Conservation (phyloP, 148 eudicot genomes). For the Polygonum maritimum region DNA sequence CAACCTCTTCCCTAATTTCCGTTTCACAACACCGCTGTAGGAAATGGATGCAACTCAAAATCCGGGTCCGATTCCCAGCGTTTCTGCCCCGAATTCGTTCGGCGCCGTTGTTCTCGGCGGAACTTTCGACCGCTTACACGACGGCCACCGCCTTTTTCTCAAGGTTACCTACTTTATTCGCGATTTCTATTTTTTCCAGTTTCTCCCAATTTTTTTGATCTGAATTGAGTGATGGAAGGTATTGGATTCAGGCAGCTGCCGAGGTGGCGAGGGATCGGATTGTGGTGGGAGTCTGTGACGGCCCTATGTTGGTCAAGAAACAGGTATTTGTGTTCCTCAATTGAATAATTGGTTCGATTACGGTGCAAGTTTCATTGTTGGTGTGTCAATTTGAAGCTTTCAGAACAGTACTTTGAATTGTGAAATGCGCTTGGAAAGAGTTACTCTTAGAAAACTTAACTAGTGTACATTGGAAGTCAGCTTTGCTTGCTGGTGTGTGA, state of each 20-base stretch:
- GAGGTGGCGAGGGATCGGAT: slow-evolving; percentile 63
- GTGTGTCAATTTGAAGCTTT: neutral
- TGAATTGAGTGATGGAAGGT: neutral
- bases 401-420: neutral
- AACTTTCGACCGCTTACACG: slow-evolving; percentile 89
- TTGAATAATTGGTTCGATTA: neutral
- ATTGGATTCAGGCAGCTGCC: slow-evolving; percentile 53
- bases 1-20: neutral
- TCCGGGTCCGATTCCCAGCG: slow-evolving; percentile 6
- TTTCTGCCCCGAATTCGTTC: slow-evolving; percentile 51
- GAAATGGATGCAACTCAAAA: slow-evolving; percentile 19
- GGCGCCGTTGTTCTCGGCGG: slow-evolving; percentile 71
- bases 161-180: slow-evolving; percentile 25
- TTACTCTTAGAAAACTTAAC: neutral
- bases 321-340: slow-evolving; percentile 28
- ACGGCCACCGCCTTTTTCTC: slow-evolving; percentile 89
- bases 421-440: neutral
- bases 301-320: slow-evolving; percentile 71
- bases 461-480: neutral
- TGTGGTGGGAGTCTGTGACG: slow-evolving; percentile 89
- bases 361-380: too few species aligned
- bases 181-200: neutral
- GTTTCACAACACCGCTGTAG: neutral
- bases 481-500: too few species aligned
- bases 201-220: neutral